These are phyloP conservation scores for Thalassiosira mediterranea DNA, from an alignment of 352 stramenopile species.

Conservation along the genomic window DNA sequence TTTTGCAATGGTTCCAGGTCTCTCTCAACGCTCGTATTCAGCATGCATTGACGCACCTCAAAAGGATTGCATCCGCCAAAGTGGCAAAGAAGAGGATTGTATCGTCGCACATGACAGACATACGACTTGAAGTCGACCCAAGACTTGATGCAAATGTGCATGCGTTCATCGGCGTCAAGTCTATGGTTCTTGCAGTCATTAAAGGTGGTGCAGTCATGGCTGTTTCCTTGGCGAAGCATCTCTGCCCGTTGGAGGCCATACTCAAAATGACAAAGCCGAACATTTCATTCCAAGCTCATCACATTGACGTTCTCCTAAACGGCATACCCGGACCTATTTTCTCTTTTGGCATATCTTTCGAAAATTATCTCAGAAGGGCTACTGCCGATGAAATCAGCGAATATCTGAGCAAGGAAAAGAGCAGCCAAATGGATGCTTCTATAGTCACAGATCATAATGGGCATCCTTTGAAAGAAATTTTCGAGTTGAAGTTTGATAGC, in stretches of 20 bases:
- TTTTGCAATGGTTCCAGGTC: conserved; percentile 48
- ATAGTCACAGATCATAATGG: conserved; percentile 46
- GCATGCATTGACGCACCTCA: conserved; percentile 27
- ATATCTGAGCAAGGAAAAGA: conserved; percentile 37
- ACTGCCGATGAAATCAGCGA: conserved; percentile 46
- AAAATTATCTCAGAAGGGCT: conserved; percentile 43
- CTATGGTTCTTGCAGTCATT: conserved; percentile 25
- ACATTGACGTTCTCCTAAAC: conserved; percentile 49
- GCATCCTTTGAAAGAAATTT: conserved; percentile 57
- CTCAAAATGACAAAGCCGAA: conserved; percentile 47
- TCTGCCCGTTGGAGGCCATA: neutral
- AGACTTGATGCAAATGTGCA: conserved; percentile 29
- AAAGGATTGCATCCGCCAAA: conserved; percentile 12
- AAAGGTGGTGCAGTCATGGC: conserved; percentile 42
- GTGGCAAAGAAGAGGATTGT: conserved; percentile 4
- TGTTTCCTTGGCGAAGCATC: conserved; percentile 40
- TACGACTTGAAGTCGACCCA: conserved; percentile 44
- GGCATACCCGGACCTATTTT: conserved; percentile 44
- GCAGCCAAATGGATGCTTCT: conserved; percentile 14
- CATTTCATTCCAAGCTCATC: conserved; percentile 33
- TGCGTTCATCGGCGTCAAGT: conserved; percentile 38
- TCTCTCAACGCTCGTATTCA: conserved; percentile 52
- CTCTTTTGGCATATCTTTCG: conserved; percentile 27
- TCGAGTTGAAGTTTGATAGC: conserved; percentile 47
- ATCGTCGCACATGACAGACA: conserved; percentile 22